phyloP scores from a whole-genome alignment of 768 basidiomycete species.

The Boletus fagicola region DNA sequence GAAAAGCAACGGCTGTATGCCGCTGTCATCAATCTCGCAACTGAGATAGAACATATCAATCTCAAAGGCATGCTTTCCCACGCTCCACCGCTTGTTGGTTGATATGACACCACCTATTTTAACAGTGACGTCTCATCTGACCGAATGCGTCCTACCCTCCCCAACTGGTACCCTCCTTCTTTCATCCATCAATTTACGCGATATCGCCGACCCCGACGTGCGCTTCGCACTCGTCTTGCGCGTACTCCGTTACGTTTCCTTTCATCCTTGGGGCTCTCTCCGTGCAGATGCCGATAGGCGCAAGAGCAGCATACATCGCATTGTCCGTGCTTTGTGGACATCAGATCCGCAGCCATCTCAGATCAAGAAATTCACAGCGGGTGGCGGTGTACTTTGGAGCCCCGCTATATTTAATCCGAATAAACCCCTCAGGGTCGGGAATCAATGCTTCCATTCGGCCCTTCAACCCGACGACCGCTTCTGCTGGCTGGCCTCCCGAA shows the following conservation, averaged over 20 bases:
- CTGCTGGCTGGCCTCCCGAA: slow-evolving; percentile 65
- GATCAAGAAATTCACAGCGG: slow-evolving; percentile 46
- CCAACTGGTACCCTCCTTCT: slow-evolving; percentile 51
- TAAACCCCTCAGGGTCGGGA: slow-evolving; percentile 19
- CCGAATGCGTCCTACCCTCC: slow-evolving; percentile 39
- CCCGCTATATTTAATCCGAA: slow-evolving; percentile 43
- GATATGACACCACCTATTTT: slow-evolving; percentile 5
- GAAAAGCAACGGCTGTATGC: slow-evolving; percentile 38
- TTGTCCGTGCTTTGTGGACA: slow-evolving; percentile 50
- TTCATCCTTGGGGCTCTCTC: slow-evolving; percentile 71
- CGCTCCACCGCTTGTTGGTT: not conserved
- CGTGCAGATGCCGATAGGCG: slow-evolving; percentile 61
- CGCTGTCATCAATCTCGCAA: slow-evolving; percentile 38
- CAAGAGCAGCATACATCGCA: slow-evolving; percentile 41
- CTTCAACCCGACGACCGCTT: slow-evolving; percentile 26
- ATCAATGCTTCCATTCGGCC: slow-evolving; percentile 12
- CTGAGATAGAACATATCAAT: slow-evolving; percentile 41
- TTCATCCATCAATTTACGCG: slow-evolving; percentile 34
- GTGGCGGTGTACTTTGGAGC: slow-evolving; percentile 63
- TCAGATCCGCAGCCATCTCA: slow-evolving; percentile 27
- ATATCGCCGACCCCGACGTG: slow-evolving; percentile 35
- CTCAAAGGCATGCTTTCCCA: slow-evolving; percentile 38
- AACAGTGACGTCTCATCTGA: slow-evolving; percentile 45
- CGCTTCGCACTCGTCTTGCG: slow-evolving; percentile 47
- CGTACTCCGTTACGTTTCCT: slow-evolving; percentile 68